Percentiles rank a stretch among this genome's conserved stretches.
phyloP scores from a whole-genome alignment of 768 basidiomycete genomes.

The Phylloporus scabripes region DNA sequence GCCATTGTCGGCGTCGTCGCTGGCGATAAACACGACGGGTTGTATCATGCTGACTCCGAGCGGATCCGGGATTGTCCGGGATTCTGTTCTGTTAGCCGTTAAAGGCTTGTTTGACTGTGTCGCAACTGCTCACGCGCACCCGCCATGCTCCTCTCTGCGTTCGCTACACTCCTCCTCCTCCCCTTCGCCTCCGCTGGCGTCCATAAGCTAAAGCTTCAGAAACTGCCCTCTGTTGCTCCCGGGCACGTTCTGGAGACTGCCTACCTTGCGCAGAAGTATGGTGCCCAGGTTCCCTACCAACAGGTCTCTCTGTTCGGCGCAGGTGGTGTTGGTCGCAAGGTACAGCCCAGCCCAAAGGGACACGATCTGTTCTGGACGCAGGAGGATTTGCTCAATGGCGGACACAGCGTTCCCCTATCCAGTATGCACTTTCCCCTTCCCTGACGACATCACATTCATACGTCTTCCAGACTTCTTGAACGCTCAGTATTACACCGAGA shows the following conservation, averaged over 20 bases:
- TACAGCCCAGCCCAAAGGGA: constrained; percentile 43
- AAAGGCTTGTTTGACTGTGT: constrained; percentile 15
- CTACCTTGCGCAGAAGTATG: constrained; percentile 94
- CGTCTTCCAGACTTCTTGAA: constrained; percentile 82
- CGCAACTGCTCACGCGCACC: constrained; percentile 15
- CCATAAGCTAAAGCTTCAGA: constrained; percentile 87
- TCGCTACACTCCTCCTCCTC: constrained; percentile 38
- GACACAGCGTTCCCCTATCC: constrained; percentile 82
- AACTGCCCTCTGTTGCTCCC: constrained; percentile 58
- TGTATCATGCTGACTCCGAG: constrained; percentile 1
- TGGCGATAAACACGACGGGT: neutral
- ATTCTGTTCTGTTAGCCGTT: constrained; percentile 8
- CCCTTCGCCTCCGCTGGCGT: constrained; percentile 50
- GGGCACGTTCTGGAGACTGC: constrained; percentile 69
- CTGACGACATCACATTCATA: neutral
- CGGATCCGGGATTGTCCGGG: constrained; percentile 21
- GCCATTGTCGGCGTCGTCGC: constrained; percentile 14
- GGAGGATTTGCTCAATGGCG: constrained; percentile 59
- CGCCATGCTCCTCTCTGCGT: constrained; percentile 40
- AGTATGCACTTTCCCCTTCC: constrained; percentile 50
- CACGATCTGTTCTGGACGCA: constrained; percentile 80
- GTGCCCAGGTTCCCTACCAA: constrained; percentile 39
- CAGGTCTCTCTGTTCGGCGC: constrained; percentile 66
- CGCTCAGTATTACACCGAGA: constrained; percentile 93
- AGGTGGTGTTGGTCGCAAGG: constrained; percentile 64